These are phyloP conservation scores for Tetrahymena malaccensis DNA, from an alignment of 73 alveolate species.

Conservation along the genomic window DNA sequence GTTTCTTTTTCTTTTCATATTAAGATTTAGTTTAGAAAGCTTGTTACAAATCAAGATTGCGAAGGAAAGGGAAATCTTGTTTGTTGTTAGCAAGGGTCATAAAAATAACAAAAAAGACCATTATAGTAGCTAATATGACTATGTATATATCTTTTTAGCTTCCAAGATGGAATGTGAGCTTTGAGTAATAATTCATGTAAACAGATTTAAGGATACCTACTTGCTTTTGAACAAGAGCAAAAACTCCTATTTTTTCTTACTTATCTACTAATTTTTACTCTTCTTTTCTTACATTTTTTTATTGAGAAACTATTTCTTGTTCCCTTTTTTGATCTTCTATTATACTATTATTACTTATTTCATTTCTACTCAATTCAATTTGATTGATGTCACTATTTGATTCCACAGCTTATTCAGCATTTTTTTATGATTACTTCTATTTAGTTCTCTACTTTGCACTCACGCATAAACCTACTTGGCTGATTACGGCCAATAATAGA, in stretches of 20 bases:
- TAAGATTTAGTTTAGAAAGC: background rate
- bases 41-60: background rate
- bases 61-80: background rate
- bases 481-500: background rate
- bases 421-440: background rate
- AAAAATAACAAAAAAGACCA: background rate
- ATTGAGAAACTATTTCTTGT: background rate
- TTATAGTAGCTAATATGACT: background rate
- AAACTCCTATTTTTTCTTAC: background rate
- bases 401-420: background rate
- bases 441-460: background rate
- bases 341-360: background rate
- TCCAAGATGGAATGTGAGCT: background rate
- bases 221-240: background rate
- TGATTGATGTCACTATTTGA: background rate
- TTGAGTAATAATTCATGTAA: background rate
- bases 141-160: background rate
- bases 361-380: background rate
- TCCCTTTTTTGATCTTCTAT: background rate
- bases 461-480: background rate
- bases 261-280: background rate
- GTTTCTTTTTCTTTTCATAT: background rate
- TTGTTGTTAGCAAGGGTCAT: background rate
- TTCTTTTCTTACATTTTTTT: background rate
- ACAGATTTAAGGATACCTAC: background rate